A percentile compares a stretch with the other conserved stretches of the same genome.
Conservation (phyloP, 805 yeast species). For the Brettanomyces nanus region DNA sequence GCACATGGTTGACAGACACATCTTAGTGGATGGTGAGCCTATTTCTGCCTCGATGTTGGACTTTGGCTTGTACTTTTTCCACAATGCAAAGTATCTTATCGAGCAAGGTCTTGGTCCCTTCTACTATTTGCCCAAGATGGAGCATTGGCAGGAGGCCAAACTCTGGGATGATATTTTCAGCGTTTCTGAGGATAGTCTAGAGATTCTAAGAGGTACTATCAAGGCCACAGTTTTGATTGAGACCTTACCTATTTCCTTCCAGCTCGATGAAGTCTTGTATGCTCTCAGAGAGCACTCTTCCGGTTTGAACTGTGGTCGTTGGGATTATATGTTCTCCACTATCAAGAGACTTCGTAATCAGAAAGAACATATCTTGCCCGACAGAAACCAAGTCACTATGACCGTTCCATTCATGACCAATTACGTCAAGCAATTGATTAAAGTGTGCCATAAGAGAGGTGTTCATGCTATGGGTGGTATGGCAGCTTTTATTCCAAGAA, state of each 20-base stretch:
- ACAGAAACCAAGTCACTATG: conserved; percentile 75
- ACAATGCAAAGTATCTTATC: conserved; percentile 57
- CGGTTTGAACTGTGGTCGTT: conserved; percentile 82
- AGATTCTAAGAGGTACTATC: conserved; percentile 66
- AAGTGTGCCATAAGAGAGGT: conserved; percentile 67
- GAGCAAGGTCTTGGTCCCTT: conserved; percentile 70
- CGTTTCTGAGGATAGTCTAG: conserved; percentile 65
- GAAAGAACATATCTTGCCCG: conserved; percentile 63
- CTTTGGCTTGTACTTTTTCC: conserved; percentile 70
- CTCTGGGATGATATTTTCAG: conserved; percentile 78
- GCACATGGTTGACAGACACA: conserved; percentile 74
- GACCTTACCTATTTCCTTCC: conserved; percentile 80
- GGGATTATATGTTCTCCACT: conserved; percentile 82
- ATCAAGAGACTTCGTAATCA: conserved; percentile 68
- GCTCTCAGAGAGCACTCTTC: conserved; percentile 70
- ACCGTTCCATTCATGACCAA: conserved; percentile 73
- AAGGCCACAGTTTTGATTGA: conserved; percentile 78
- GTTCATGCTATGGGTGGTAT: conserved; percentile 88
- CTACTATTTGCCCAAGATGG: conserved; percentile 81
- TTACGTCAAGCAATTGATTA: conserved; percentile 64
- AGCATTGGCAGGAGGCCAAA: conserved; percentile 75
- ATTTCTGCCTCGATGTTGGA: conserved; percentile 72
- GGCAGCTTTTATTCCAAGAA: conserved; percentile 85
- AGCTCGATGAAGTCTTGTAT: conserved; percentile 76
- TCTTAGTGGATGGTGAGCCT: conserved; percentile 66